A percentile compares a stretch with the other conserved stretches of the same genome.
Evolutionary conservation across 2,329 filamentous ascomycete species (phyloP).

Genomic region (Talaromyces sp.): DNA sequence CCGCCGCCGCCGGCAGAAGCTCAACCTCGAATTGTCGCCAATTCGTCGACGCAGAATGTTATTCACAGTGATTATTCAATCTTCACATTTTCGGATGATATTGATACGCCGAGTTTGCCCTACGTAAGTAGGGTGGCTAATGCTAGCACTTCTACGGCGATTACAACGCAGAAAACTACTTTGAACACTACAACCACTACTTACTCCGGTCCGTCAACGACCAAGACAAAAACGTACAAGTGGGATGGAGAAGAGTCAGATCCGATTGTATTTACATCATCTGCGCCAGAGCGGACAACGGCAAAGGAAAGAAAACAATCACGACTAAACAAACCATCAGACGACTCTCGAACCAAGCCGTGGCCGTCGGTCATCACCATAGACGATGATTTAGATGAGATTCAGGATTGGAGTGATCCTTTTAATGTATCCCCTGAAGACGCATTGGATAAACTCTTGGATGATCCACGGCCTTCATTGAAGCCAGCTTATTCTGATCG

Average conservation of each 20-base stretch:
- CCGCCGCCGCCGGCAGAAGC: not conserved
- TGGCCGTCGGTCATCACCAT: slow-evolving; percentile 29
- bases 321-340: not conserved
- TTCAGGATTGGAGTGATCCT: slow-evolving; percentile 34
- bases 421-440: slow-evolving; percentile 20
- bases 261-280: slow-evolving; percentile 42
- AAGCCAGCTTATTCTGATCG: slow-evolving; percentile 32
- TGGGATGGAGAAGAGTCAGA: slow-evolving; percentile 31
- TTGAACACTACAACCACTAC: not conserved
- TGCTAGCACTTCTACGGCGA: not conserved
- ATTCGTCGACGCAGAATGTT: not conserved
- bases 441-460: slow-evolving; percentile 24
- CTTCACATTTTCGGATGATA: slow-evolving; percentile 15
- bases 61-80: slow-evolving; percentile 6
- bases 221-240: slow-evolving; percentile 10
- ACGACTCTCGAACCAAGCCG: slow-evolving; percentile 3
- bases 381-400: slow-evolving; percentile 33
- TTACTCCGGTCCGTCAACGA: not conserved
- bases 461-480: slow-evolving; percentile 17
- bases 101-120: slow-evolving; percentile 1
- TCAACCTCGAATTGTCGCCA: not conserved
- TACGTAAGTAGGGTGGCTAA: not conserved
- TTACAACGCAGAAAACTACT: not conserved
- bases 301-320: slow-evolving; percentile 5
- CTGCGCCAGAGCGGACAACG: slow-evolving; percentile 25